phyloP scores from a whole-genome alignment of 179 eudicot genomes.

The Heliamphora pulchella region DNA sequence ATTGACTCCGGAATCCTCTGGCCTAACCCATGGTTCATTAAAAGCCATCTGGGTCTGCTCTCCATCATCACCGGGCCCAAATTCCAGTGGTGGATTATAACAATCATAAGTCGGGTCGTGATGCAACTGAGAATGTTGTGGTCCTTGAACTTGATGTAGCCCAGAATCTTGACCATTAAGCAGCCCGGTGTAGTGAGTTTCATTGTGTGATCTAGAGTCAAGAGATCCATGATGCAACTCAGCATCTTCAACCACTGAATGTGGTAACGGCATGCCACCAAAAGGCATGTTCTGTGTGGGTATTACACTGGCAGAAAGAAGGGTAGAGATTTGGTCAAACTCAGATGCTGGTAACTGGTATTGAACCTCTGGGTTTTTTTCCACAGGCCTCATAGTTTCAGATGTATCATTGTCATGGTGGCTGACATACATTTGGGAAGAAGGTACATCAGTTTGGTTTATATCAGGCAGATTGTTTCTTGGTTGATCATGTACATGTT shows the following conservation, averaged over 20 bases:
- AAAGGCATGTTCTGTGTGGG: conserved; percentile 23
- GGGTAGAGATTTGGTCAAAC: conserved; percentile 27
- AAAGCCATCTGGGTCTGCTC: conserved; percentile 30
- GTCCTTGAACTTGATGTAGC: conserved; percentile 14
- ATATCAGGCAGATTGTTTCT: conserved; percentile 24
- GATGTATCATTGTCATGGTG: conserved; percentile 31
- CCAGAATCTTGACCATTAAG: conserved; percentile 23
- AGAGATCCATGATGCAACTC: conserved; percentile 9
- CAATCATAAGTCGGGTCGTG: conserved; percentile 30
- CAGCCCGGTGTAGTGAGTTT: conserved; percentile 24
- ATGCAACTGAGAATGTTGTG: conserved; percentile 31
- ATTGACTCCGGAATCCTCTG: conserved; percentile 33
- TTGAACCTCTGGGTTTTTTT: conserved; percentile 27
- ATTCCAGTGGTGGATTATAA: conserved; percentile 32
- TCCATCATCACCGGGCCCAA: conserved; percentile 31
- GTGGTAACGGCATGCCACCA: conserved; percentile 27
- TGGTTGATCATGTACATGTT: conserved; percentile 26
- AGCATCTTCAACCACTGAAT: conserved; percentile 28
- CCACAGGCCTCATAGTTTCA: conserved; percentile 24
- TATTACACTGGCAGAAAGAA: conserved; percentile 25
- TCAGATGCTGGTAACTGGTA: conserved; percentile 29
- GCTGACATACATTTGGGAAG: conserved; percentile 17
- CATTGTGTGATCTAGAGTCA: conserved; percentile 12
- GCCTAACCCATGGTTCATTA: conserved; percentile 29
- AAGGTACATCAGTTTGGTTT: conserved; percentile 25